These are phyloP conservation scores for Aegilops tauschii DNA, from an alignment of 176 grass and related monocot species.

Conservation along the genomic window DNA sequence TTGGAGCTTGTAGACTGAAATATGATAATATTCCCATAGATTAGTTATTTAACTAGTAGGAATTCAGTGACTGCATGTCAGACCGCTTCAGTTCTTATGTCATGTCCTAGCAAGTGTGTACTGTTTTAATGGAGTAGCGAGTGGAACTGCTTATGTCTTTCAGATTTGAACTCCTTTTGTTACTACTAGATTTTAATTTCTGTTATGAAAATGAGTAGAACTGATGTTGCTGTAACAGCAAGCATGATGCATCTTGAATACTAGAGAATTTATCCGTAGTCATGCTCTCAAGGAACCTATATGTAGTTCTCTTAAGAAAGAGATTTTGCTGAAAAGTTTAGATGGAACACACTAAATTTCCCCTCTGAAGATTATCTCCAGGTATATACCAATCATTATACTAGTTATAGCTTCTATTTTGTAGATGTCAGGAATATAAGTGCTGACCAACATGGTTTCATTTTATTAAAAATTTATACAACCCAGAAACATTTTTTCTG, in stretches of 20 bases:
- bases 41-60: background rate
- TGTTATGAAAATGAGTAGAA: background rate
- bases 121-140: background rate
- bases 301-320: background rate
- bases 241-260: background rate
- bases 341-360: background rate
- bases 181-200: background rate
- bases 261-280: background rate
- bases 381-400: background rate
- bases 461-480: background rate
- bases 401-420: background rate
- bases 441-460: background rate
- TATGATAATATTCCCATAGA: background rate
- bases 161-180: background rate
- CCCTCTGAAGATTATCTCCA: background rate
- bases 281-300: background rate
- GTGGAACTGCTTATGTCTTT: background rate
- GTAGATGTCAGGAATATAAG: background rate
- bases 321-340: background rate
- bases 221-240: background rate
- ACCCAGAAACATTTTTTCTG: background rate
- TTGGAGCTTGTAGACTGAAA: background rate
- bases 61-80: background rate
- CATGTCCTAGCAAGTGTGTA: background rate
- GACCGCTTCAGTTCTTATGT: background rate